A percentile compares a stretch with the other conserved stretches of the same genome.
Conservation (phyloP, 495 filamentous ascomycete species). For the Trichoderma erinaceum region DNA sequence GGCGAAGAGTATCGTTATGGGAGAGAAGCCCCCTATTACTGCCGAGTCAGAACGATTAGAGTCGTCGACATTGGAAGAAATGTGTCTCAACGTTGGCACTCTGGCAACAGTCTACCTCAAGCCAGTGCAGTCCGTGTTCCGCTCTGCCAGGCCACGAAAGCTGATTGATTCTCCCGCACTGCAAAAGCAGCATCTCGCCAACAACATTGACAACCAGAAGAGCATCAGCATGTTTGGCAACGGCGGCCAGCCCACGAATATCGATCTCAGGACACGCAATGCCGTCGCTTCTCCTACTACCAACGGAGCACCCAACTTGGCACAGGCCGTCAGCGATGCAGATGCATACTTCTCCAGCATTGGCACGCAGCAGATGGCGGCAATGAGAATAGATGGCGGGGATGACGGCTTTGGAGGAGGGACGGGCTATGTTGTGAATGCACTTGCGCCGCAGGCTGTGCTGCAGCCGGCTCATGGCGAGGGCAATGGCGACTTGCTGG, state of each 20-base stretch:
- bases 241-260: constrained; percentile 41
- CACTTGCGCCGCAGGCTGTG: constrained; percentile 55
- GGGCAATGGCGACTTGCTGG: constrained; percentile 53
- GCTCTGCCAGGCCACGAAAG: constrained; percentile 71
- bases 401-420: constrained; percentile 43
- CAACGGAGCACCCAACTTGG: constrained; percentile 39
- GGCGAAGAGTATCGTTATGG: constrained; percentile 89
- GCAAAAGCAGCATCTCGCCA: constrained; percentile 58
- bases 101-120: constrained; percentile 96
- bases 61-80: constrained; percentile 85
- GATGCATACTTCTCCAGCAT: constrained; percentile 79
- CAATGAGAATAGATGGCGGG: constrained; percentile 52
- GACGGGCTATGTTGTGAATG: constrained; percentile 60
- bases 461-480: constrained; percentile 48
- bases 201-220: constrained; percentile 40
- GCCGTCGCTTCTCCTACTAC: constrained; percentile 20
- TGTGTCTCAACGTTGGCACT: constrained; percentile 94
- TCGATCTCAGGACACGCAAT: constrained; percentile 27
- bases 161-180: constrained; percentile 77
- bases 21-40: constrained; percentile 92
- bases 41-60: constrained; percentile 95
- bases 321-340: constrained; percentile 70
- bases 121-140: constrained; percentile 96
- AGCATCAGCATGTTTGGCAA: constrained; percentile 46
- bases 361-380: constrained; percentile 63